Conservation (phyloP, 345 rosid species). For the Adansonia digitata region DNA sequence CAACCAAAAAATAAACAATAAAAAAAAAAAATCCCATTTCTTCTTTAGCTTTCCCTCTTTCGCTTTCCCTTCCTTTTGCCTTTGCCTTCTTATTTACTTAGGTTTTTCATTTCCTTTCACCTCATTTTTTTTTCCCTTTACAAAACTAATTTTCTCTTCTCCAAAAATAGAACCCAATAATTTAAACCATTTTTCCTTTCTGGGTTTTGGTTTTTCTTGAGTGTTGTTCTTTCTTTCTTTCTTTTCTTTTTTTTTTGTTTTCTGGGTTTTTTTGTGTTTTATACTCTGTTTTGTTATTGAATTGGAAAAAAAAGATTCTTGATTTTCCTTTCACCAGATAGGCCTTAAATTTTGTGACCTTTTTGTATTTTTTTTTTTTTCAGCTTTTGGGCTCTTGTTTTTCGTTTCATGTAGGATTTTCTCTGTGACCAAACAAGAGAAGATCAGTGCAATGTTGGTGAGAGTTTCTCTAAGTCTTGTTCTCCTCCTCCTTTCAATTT, state of each 20-base stretch:
- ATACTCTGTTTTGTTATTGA: background rate
- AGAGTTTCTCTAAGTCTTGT: conserved; percentile 24
- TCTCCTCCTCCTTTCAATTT: conserved; percentile 33
- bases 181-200: background rate
- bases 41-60: background rate
- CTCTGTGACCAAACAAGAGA: conserved; percentile 14
- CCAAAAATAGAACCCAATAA: background rate
- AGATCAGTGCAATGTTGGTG: conserved; percentile 44
- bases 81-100: background rate
- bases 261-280: conserved; percentile 1
- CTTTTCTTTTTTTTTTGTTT: no score
- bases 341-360: background rate
- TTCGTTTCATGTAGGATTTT: conserved; percentile 17
- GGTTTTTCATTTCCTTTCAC: background rate
- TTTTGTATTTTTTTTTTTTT: background rate
- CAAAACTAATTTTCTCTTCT: background rate
- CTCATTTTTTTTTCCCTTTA: background rate
- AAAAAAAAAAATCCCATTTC: background rate
- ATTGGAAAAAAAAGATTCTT: background rate
- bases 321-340: background rate
- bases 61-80: background rate
- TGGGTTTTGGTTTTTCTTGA: background rate
- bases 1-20: no score
- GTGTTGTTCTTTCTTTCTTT: no score
- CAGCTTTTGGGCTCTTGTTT: background rate